A percentile compares a stretch with the other conserved stretches of the same genome.
These are phyloP conservation scores for Trametes villosa DNA, from an alignment of 768 basidiomycete species.

Conservation along the genomic window DNA sequence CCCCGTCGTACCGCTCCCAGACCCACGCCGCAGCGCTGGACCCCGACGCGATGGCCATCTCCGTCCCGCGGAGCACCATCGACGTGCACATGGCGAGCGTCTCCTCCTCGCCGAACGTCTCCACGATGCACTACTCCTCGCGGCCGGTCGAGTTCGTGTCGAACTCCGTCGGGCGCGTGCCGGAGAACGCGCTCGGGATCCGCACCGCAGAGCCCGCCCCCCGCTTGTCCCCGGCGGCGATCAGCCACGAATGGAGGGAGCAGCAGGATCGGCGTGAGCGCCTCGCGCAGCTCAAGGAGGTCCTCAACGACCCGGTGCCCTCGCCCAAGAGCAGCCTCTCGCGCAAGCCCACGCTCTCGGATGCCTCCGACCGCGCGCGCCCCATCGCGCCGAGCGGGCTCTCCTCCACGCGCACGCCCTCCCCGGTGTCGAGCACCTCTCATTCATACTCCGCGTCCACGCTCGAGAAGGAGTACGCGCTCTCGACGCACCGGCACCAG, in stretches of 20 bases:
- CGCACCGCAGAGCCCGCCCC: conserved; percentile 6
- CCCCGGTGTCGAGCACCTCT: conserved; percentile 23
- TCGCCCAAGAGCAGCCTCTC: neutral
- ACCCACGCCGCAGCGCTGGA: conserved; percentile 28
- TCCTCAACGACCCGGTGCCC: conserved; percentile 17
- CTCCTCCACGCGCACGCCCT: conserved; percentile 23
- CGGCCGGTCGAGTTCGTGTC: conserved; percentile 21
- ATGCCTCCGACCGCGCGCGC: conserved; percentile 3
- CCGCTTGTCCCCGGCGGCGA: neutral
- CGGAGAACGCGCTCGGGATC: conserved; percentile 22
- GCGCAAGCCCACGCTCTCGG: conserved; percentile 13
- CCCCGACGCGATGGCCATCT: conserved; percentile 26
- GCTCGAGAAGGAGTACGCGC: conserved; percentile 9
- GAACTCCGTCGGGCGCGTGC: conserved; percentile 9
- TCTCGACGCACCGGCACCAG: conserved; percentile 11
- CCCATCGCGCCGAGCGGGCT: conserved; percentile 13
- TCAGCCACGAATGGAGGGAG: conserved; percentile 9
- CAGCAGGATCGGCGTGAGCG: conserved; percentile 16
- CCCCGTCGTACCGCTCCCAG: conserved; percentile 22
- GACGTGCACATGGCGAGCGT: conserved; percentile 35
- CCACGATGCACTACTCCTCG: conserved; percentile 18
- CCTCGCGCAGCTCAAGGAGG: conserved; percentile 23
- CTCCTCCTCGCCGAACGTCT: conserved; percentile 30
- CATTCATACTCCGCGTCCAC: conserved; percentile 4
- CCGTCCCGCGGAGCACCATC: conserved; percentile 27